Base-by-base conservation (phyloP, 306 rosid species). In the Neltuma alba region DNA sequence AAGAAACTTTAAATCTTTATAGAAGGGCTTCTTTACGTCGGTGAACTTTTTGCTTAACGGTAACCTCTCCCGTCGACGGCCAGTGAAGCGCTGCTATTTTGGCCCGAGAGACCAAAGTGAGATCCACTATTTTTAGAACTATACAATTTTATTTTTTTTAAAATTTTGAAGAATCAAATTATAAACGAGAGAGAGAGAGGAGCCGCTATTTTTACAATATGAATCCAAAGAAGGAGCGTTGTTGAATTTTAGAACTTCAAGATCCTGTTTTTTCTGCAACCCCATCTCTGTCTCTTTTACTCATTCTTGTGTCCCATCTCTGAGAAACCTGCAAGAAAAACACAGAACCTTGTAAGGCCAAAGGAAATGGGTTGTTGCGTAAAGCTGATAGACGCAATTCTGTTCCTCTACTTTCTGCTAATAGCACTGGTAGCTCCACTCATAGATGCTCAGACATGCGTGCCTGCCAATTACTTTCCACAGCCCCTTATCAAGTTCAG, bases 391-490 rank as follows among this genome's bases (percentile, higher is more conserved):
- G 93, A 88, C 63, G 76, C 73, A 42, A 7, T 58, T 6, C 86
- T 90, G 7, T 82, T 90, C 45, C 54, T 86, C 23, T 81, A 67
- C 66, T 86, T 88, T 40, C n/a, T 79, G 45, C 41, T 66, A 11
- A 62, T 77, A 15, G 89, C 83, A 5, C 3, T 84, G 6, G 57
- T 74, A 1, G 83, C 82, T 2, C 86, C 89, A 30, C 45, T 84
- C 52, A 76, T 90, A 41, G 85, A 84, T 70, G 80, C 80, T 36
- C 91, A 88, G 87, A 62, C 75, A n/a, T 81, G 83, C 70, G 74
- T 88, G 0, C 90, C 94, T 30, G 57, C 9, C 1, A 54, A 75
- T 75, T 54, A 84, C 80, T 87, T 87, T 73, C 93, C 96, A 1
- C 82, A 86, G 7, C 23, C 79, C 6, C 73, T 92, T 10, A 45